phyloP scores from a whole-genome alignment of 352 stramenopile genomes.

The Globisporangium iwayamae region DNA sequence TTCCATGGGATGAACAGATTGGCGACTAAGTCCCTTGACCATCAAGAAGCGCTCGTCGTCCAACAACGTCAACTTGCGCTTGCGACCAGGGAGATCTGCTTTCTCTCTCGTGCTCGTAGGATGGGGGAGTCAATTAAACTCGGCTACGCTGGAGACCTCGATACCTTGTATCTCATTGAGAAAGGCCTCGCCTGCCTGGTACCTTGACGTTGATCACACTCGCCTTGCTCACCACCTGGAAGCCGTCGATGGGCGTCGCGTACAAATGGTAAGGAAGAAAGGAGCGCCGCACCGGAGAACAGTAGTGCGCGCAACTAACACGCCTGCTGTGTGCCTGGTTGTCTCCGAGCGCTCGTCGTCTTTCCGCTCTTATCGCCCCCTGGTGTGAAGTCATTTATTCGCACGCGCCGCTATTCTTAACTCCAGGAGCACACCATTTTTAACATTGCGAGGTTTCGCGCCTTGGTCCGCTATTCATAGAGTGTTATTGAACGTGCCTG shows the following conservation, averaged over 20 bases:
- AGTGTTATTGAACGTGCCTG: not conserved
- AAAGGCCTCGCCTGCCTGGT: not conserved
- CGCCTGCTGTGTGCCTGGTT: not conserved
- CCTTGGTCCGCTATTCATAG: not conserved
- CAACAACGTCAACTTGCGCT: not conserved
- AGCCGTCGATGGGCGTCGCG: not conserved
- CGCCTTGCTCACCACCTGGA: not conserved
- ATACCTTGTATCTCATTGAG: conserved; percentile 13
- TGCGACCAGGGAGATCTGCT: not conserved
- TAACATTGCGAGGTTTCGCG: not conserved
- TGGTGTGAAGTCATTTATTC: not conserved
- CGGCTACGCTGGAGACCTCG: conserved; percentile 3
- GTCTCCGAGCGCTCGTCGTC: conserved; percentile 3
- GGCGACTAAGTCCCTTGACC: conserved; percentile 54
- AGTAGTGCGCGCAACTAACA: not conserved
- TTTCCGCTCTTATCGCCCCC: conserved; percentile 1
- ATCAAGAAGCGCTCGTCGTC: conserved; percentile 25
- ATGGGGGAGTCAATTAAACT: not conserved
- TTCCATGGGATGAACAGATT: conserved; percentile 69
- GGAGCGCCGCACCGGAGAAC: not conserved
- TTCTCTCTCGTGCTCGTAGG: not conserved
- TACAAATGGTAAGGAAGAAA: not conserved
- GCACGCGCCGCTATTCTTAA: not conserved
- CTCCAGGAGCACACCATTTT: not conserved
- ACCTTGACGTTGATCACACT: not conserved